Evolutionary conservation across 768 basidiomycete species (phyloP).

Genomic region (Calocybe gangraenosa): DNA sequence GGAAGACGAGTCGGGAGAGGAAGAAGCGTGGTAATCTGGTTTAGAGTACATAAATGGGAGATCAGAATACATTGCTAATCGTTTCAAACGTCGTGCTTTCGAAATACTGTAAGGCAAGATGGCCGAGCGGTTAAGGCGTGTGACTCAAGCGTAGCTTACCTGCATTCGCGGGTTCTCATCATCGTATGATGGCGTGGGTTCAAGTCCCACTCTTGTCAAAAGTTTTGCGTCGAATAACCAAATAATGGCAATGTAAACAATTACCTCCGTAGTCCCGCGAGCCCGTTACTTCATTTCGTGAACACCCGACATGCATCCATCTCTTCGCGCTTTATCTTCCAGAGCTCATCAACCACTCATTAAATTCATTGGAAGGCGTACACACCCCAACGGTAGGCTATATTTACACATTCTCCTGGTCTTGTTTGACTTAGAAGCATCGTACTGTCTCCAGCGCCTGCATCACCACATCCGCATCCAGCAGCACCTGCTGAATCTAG

Average conservation of each 20-base stretch:
- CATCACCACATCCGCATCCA: slow-evolving; percentile 54
- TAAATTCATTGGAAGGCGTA: slow-evolving; percentile 56
- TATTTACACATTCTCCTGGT: background rate
- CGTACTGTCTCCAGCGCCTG: slow-evolving; percentile 22
- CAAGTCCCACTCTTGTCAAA: slow-evolving; percentile 25
- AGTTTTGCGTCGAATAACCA: background rate
- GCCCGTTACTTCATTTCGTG: too few relatives aligned
- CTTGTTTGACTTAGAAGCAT: slow-evolving; percentile 1
- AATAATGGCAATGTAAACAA: slow-evolving; percentile 4
- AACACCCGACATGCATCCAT: slow-evolving; percentile 24
- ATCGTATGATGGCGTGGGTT: slow-evolving; percentile 24
- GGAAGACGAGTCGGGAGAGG: slow-evolving; percentile 12
- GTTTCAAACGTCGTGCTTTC: too few relatives aligned
- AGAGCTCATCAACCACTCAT: slow-evolving; percentile 58
- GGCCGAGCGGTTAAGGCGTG: slow-evolving; percentile 45
- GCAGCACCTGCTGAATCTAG: slow-evolving; percentile 61
- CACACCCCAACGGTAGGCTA: slow-evolving; percentile 34
- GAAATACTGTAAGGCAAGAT: slow-evolving; percentile 33
- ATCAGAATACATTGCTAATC: background rate
- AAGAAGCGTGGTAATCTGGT: slow-evolving; percentile 5
- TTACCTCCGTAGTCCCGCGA: background rate
- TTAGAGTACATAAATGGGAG: background rate
- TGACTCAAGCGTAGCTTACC: slow-evolving; percentile 38
- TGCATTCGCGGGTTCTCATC: slow-evolving; percentile 25
- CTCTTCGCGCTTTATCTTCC: slow-evolving; percentile 31